These are phyloP conservation scores for Ophiostoma montium DNA, from an alignment of 2,329 filamentous ascomycete species.

Conservation along the genomic window DNA sequence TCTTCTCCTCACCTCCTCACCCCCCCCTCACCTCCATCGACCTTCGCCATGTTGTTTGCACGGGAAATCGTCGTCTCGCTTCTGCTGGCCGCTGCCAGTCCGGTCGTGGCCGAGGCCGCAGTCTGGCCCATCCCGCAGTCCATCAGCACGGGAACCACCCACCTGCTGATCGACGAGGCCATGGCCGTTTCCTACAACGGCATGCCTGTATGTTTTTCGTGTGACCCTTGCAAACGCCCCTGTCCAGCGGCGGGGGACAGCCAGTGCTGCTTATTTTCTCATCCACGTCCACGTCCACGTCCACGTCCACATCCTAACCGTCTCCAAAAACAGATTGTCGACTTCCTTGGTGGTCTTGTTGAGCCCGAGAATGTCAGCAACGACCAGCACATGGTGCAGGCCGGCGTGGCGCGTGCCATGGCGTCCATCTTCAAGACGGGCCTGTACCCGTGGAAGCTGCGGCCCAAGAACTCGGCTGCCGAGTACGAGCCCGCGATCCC, in stretches of 20 bases:
- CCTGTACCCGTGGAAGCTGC: slow-evolving; percentile 68
- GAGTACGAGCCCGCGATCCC: slow-evolving; percentile 46
- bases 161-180: slow-evolving; percentile 38
- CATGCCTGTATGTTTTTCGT: slow-evolving; percentile 31
- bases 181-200: slow-evolving; percentile 46
- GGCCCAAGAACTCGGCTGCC: slow-evolving; percentile 41
- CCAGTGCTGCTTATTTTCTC: no score
- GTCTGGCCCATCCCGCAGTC: slow-evolving; percentile 43
- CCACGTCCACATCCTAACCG: slow-evolving; percentile 6
- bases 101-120: slow-evolving; percentile 34
- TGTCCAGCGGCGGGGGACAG: slow-evolving; percentile 7
- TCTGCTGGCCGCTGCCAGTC: slow-evolving; percentile 23
- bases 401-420: slow-evolving; percentile 44
- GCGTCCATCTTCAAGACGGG: slow-evolving; percentile 51
- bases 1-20: no score
- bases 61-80: slow-evolving; percentile 18
- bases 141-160: slow-evolving; percentile 35
- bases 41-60: slow-evolving; percentile 14
- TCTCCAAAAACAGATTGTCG: slow-evolving; percentile 28
- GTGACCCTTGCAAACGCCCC: slow-evolving; percentile 10
- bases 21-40: neutral
- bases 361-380: slow-evolving; percentile 25
- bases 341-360: slow-evolving; percentile 32
- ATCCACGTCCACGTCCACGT: no score
- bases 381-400: slow-evolving; percentile 40